Base-by-base conservation (phyloP, 1,139 yeast genomes). In the Geotrichum candidum region DNA sequence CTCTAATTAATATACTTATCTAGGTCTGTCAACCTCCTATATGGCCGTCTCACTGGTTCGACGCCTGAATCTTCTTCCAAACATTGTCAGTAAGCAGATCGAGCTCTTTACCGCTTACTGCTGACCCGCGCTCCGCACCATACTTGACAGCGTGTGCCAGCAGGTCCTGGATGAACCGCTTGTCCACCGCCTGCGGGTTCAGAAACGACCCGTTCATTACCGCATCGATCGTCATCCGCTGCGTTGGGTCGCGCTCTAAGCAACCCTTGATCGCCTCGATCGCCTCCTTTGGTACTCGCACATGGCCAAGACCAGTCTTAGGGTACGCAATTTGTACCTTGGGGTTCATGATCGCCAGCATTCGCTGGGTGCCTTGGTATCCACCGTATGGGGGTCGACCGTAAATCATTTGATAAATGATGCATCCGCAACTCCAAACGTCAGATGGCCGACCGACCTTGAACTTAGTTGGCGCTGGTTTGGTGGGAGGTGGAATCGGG, bases 391-490 rank as follows among this genome's bases (percentile, higher is more conserved):
- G 99, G 1, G 97, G 95, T 66, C 82, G 82, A 0, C 97, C 97
- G 70, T 94, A 94, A 2, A 92, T 83, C 96, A 95, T 90, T 74
- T 94, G 98, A 75, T 92, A 94, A 3, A 94, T 80, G 5, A 94
- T 94, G 73, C 99, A 91, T 0, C 99, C 99, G 76, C 97, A 88
- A 25, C 98, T 91, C 99, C 99, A 94, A 13, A 95, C 86, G 76
- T 94, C 99, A 0, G 98, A 88, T 0, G 99, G 97, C 69, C 86
- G 88, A 1, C 99, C 98, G 7, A 92, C 96, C 72, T 85, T 89
- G 61, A 87, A 84, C 64, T 82, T 77, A 31, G 66, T 59, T 2
- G 66, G 61, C 46, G 73, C 75, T 65, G 61, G 69, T 67, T 63
- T 69, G 65, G 56, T 70, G 62, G 59, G 31, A 27, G 31, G 31